Conservation (phyloP, 805 yeast genomes). For the Ogataea paraovalis region DNA sequence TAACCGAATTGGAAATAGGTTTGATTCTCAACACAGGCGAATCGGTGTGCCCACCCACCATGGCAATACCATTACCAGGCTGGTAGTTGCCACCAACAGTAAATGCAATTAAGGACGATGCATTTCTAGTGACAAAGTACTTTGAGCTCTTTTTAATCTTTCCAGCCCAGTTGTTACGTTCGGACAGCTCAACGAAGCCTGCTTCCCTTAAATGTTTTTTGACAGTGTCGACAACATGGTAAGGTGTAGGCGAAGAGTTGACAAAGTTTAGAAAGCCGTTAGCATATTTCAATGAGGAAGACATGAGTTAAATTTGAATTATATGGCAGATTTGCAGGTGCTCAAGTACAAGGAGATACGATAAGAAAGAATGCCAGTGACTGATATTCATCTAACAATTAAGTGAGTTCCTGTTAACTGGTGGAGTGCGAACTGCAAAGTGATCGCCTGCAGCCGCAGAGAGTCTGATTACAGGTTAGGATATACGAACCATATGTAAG, state of each 20-base stretch:
- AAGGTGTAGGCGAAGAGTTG: slow-evolving; percentile 87
- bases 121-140: slow-evolving; percentile 86
- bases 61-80: slow-evolving; percentile 79
- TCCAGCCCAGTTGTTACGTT: slow-evolving; percentile 67
- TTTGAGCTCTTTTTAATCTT: slow-evolving; percentile 51
- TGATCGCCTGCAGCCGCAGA: background rate
- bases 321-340: no score
- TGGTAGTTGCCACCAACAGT: slow-evolving; percentile 68
- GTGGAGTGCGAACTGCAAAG: no score
- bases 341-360: no score
- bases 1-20: slow-evolving; percentile 69
- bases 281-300: slow-evolving; percentile 34
- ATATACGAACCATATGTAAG: no score
- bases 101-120: slow-evolving; percentile 84
- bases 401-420: background rate
- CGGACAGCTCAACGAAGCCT: slow-evolving; percentile 75
- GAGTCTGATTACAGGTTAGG: no score
- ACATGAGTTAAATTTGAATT: background rate
- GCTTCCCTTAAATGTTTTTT: slow-evolving; percentile 48
- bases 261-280: slow-evolving; percentile 71
- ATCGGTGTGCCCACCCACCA: slow-evolving; percentile 96
- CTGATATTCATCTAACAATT: no score
- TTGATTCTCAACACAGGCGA: slow-evolving; percentile 87
- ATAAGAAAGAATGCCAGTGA: no score
- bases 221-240: slow-evolving; percentile 78